Base-by-base conservation (phyloP, 306 rosid genomes). In the Glycine latifolia region DNA sequence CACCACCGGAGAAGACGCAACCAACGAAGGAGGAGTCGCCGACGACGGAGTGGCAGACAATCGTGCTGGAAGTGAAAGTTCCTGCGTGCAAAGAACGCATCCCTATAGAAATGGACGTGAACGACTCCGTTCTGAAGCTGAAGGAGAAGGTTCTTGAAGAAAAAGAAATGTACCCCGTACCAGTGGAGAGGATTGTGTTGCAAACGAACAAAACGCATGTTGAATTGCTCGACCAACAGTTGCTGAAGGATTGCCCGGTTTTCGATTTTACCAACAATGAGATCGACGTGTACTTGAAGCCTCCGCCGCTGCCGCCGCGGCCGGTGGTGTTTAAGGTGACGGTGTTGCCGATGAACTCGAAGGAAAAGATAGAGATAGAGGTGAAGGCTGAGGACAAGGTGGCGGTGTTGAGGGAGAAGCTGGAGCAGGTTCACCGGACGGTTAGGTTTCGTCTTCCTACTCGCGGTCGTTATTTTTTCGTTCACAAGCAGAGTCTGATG, bases 91-190 rank as follows among this genome's bases (percentile, higher is more conserved):
- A 78, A 41, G 14, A 53, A 4, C 84, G 72, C 0, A 67, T 86
- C 49, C 58, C 80, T 7, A 1, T 88, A 3, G 86, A 85, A 56
- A 84, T 87, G 85, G 86, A 88, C 63, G 9, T 62, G 3, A 58
- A 49, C 77, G 88, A 91, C 71, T 85, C 87, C 7, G 75, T 91
- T 13, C 13, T 65, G 41, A 49, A 8, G 53, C 37, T 91, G 8
- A 91, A 88, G 63, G 88, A 88, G 41, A 86, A 55, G 69, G 8
- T 67, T 67, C 72, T 67, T 8, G 13, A 41, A 15, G 14, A 41
- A 10, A 11, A 15, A 41, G 7, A 7, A 4, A 67, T 15, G 73
- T 2, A 0, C 48, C 33, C 31, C 0, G 35, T 67, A 35, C 37
- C 54, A 16, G n/a, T 69, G 74, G 74, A 69, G 0, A 46, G 74